Base-by-base conservation (phyloP, 305 asterid genomes). In the Fraxinus paxiana region DNA sequence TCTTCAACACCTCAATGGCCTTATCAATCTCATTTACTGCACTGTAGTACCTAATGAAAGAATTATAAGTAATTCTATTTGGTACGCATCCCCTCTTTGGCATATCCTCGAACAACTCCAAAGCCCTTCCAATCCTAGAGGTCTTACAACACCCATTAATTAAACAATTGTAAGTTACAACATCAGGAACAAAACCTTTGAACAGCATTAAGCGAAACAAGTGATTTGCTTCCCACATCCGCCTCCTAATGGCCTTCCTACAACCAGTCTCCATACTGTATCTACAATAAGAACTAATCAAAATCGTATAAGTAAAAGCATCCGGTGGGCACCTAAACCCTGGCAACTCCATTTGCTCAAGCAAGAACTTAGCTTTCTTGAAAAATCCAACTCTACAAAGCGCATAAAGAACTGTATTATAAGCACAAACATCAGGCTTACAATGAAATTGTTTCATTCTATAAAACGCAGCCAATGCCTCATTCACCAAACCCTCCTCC, bases 61-160 rank as follows among this genome's bases (percentile, higher is more conserved):
- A 95, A 85, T 91, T 82, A 76, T 92, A 92, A 37, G 98, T 92
- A 41, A 95, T 83, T 59, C 90, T 85, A 84, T 95, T 93, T 2
- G 98, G 98, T 75, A 75, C 72, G 69, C 96, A 90, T n/a, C 90
- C 95, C 72, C 87, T 89, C 67, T 86, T 83, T 34, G 43, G 20
- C 98, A 93, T 94, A 80, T 94, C 94, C 46, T 93, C 92, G 38
- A 94, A 88, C 92, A 94, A 69, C 87, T 94, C 98, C 86, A 89
- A 61, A 10, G 98, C 98, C 85, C 97, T 86, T 76, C 82, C 98
- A 5, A 94, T 91, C 88, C 97, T 87, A 73, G 86, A 85, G 13
- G 97, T 93, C 87, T 95, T 95, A 78, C 98, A 95, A 76, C 98
- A 95, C 2, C 97, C 97, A 81, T 93, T 91, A 71, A 95, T 95